Conservation (phyloP, 805 yeast genomes). For the Ogataea salicorniae region DNA sequence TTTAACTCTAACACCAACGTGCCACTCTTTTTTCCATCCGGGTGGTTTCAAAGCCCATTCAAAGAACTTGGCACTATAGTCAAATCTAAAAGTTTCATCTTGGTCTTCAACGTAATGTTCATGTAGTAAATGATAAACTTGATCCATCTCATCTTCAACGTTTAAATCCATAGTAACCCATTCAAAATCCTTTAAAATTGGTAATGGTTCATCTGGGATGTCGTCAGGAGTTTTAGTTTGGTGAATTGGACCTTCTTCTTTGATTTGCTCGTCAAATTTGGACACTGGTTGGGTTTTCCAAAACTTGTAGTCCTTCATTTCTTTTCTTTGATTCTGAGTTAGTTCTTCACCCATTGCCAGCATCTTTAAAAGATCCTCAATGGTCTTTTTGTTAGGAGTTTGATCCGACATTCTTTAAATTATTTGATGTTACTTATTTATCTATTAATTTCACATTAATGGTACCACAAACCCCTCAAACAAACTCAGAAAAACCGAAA, state of each 20-base stretch:
- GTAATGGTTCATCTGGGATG: conserved; percentile 64
- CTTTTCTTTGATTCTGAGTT: conserved; percentile 54
- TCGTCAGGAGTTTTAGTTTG: conserved; percentile 60
- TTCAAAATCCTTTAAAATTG: conserved; percentile 74
- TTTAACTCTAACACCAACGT: conserved; percentile 86
- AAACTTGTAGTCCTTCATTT: conserved; percentile 87
- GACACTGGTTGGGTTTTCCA: conserved; percentile 98
- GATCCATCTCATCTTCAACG: conserved; percentile 53
- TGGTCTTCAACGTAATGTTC: conserved; percentile 94
- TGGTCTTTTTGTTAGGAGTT: conserved; percentile 29
- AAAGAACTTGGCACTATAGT: conserved; percentile 76
- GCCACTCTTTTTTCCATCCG: conserved; percentile 87
- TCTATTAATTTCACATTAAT: background rate
- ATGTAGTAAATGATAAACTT: conserved; percentile 73
- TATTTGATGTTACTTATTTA: background rate
- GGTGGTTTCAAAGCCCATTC: conserved; percentile 94
- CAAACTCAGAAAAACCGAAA: too few species aligned
- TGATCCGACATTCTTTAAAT: background rate
- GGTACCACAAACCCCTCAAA: too few species aligned
- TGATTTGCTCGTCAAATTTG: conserved; percentile 60
- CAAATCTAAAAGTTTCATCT: conserved; percentile 88
- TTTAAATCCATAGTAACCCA: conserved; percentile 78
- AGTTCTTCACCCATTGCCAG: conserved; percentile 50
- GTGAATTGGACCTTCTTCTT: conserved; percentile 80
- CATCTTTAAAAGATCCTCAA: conserved; percentile 56